Percentiles rank a stretch among this genome's conserved stretches.
Evolutionary conservation across 768 basidiomycete species (phyloP).

Genomic region (Lactifluus subvellereus): DNA sequence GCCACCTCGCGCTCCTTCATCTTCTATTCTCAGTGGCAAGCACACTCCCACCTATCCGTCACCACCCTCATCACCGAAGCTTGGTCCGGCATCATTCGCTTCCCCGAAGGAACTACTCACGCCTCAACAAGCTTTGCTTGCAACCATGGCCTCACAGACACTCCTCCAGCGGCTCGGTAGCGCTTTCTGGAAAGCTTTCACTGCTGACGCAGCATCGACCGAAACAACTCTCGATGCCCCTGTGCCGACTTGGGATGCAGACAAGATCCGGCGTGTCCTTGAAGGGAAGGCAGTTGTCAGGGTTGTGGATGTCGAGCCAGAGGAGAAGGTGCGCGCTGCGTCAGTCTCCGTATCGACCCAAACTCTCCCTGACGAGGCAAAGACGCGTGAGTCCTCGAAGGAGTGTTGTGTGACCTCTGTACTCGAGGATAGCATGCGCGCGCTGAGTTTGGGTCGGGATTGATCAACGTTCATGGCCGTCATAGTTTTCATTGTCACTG

Average conservation of each 20-base stretch:
- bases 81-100: constrained; percentile 28
- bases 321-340: not conserved
- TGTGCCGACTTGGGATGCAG: constrained; percentile 45
- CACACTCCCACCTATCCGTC: constrained; percentile 32
- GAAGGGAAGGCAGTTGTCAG: constrained; percentile 77
- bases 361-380: not conserved
- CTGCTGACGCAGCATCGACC: constrained; percentile 37
- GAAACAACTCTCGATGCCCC: constrained; percentile 23
- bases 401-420: not conserved
- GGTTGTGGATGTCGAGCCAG: constrained; percentile 67
- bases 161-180: constrained; percentile 59
- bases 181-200: constrained; percentile 94
- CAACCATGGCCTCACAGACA: constrained; percentile 72
- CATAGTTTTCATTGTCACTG: constrained; percentile 1
- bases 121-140: constrained; percentile 47
- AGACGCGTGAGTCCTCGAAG: constrained; percentile 10
- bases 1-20: constrained; percentile 13
- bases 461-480: not conserved
- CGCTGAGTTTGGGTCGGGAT: constrained; percentile 53
- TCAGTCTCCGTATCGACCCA: not conserved
- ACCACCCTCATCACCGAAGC: constrained; percentile 40
- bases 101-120: constrained; percentile 31
- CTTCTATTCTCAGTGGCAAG: constrained; percentile 45
- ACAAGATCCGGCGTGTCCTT: constrained; percentile 75
- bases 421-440: constrained; percentile 64